These are phyloP conservation scores for Lactarius hengduanensis DNA, from an alignment of 768 basidiomycete species.

Conservation along the genomic window DNA sequence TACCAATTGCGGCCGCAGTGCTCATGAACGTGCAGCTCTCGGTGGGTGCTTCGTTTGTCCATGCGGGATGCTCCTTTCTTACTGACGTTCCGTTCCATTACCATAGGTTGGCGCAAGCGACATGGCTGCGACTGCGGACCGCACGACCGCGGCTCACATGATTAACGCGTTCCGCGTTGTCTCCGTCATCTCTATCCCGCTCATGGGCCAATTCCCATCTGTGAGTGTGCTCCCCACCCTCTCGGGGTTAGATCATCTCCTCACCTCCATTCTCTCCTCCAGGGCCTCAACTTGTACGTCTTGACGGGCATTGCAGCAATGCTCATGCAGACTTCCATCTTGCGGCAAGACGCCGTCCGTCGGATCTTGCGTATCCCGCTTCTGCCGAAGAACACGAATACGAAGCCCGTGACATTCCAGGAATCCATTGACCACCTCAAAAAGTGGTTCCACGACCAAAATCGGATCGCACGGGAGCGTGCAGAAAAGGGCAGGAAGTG, in stretches of 20 bases:
- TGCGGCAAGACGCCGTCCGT: slow-evolving; percentile 46
- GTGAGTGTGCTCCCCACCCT: slow-evolving; percentile 44
- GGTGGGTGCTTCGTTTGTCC: slow-evolving; percentile 43
- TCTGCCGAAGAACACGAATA: slow-evolving; percentile 20
- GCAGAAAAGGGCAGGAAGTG: slow-evolving; percentile 22
- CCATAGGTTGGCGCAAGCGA: slow-evolving; percentile 54
- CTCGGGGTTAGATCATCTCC: not conserved
- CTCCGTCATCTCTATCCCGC: slow-evolving; percentile 47
- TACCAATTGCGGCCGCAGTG: slow-evolving; percentile 60
- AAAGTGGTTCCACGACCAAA: slow-evolving; percentile 25
- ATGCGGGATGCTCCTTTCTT: not conserved
- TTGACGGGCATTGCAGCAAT: slow-evolving; percentile 48
- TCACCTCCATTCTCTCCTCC: slow-evolving; percentile 1
- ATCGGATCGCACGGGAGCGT: slow-evolving; percentile 15
- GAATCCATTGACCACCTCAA: slow-evolving; percentile 28
- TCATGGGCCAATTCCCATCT: slow-evolving; percentile 60
- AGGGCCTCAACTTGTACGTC: slow-evolving; percentile 64
- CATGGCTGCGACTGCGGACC: slow-evolving; percentile 32
- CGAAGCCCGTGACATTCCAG: slow-evolving; percentile 24
- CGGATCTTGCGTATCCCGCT: slow-evolving; percentile 38
- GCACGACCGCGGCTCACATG: slow-evolving; percentile 26
- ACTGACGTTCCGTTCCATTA: slow-evolving; percentile 30
- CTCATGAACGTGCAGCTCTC: slow-evolving; percentile 68
- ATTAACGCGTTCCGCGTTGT: slow-evolving; percentile 35
- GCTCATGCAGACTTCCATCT: slow-evolving; percentile 46